These are phyloP conservation scores for Leishmania guyanensis DNA, from an alignment of 208 protist genomes.

Conservation along the genomic window DNA sequence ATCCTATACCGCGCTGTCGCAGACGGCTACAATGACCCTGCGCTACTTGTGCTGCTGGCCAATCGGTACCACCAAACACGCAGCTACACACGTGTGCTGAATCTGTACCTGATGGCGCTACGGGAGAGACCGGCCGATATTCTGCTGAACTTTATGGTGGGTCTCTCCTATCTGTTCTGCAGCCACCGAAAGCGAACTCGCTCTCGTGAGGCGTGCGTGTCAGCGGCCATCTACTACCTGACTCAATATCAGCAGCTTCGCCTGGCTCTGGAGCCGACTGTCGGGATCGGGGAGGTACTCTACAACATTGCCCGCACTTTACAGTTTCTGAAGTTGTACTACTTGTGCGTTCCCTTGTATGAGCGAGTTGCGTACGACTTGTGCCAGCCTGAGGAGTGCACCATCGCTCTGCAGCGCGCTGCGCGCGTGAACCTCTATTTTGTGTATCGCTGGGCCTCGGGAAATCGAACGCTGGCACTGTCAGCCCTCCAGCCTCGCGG, in stretches of 20 bases:
- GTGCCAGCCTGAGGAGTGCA: conserved; percentile 64
- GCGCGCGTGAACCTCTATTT: conserved; percentile 84
- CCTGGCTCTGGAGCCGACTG: conserved; percentile 39
- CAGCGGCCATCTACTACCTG: conserved; percentile 80
- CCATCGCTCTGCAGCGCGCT: conserved; percentile 62
- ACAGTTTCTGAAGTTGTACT: conserved; percentile 70
- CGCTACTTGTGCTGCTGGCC: conserved; percentile 71
- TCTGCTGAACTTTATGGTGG: conserved; percentile 79
- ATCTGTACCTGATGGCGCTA: conserved; percentile 73
- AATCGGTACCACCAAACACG: conserved; percentile 77
- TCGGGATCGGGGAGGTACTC: conserved; percentile 62
- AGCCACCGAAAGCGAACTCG: conserved; percentile 80
- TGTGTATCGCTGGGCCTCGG: conserved; percentile 66
- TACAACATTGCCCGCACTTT: conserved; percentile 87
- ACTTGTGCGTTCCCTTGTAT: conserved; percentile 82
- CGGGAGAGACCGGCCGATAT: conserved; percentile 62
- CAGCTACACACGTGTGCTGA: conserved; percentile 74
- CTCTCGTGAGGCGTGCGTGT: conserved; percentile 65
- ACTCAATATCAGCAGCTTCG: conserved; percentile 64
- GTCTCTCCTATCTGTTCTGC: conserved; percentile 68
- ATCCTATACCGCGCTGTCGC: conserved; percentile 54
- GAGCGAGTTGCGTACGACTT: conserved; percentile 72
- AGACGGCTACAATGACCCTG: conserved; percentile 51
- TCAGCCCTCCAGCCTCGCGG: conserved; percentile 43
- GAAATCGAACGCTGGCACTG: conserved; percentile 60